A percentile compares a stretch with the other conserved stretches of the same genome.
These are phyloP conservation scores for Colletotrichum horii DNA, from an alignment of 2,329 filamentous ascomycete species.

Conservation along the genomic window DNA sequence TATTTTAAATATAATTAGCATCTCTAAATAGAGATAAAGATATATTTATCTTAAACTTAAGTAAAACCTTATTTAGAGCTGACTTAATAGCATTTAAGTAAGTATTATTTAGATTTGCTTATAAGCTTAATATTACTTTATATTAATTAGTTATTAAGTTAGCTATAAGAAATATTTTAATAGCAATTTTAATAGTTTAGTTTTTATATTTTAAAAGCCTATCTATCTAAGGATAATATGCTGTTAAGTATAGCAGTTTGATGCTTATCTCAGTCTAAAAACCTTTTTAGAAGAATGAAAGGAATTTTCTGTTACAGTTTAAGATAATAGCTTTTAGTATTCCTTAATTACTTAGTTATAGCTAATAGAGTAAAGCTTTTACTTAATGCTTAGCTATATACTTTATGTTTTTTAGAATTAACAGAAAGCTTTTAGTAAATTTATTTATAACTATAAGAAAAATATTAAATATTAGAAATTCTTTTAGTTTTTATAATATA, in stretches of 20 bases:
- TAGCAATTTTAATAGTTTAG: too few species aligned
- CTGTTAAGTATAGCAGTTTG: not conserved
- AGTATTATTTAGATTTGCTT: too few species aligned
- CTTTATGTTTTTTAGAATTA: not conserved
- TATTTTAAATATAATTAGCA: too few species aligned
- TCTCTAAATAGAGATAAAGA: not conserved
- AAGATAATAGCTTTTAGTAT: not conserved
- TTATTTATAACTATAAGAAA: not conserved
- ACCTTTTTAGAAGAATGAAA: not conserved
- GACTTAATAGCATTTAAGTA: too few species aligned
- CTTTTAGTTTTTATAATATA: not conserved
- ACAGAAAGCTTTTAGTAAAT: too few species aligned
- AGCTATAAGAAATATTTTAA: too few species aligned
- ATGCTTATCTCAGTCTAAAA: not conserved
- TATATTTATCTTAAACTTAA: too few species aligned
- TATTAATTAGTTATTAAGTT: too few species aligned
- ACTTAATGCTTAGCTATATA: not conserved
- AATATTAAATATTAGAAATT: slow-evolving; percentile 23
- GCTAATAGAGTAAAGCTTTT: not conserved
- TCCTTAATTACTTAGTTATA: not conserved
- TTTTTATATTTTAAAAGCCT: too few species aligned
- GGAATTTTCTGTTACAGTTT: not conserved
- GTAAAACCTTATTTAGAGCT: too few species aligned
- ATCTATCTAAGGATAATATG: too few species aligned
- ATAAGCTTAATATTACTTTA: too few species aligned